Evolutionary conservation across 257 asterid genomes (phyloP).

Genomic region (Przewalskia tangutica): DNA sequence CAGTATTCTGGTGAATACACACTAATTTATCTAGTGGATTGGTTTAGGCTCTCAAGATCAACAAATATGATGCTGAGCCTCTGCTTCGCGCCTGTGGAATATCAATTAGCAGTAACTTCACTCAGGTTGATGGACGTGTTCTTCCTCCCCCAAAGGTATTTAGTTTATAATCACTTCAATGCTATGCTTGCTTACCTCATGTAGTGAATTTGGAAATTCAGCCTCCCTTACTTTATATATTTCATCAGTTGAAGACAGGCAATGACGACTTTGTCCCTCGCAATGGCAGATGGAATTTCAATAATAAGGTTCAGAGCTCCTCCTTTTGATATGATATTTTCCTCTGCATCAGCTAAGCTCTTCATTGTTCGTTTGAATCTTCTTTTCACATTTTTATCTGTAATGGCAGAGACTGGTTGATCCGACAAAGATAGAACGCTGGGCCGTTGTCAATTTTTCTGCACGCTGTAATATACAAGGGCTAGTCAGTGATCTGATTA

Average conservation of each 20-base stretch:
- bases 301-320: conserved; percentile 48
- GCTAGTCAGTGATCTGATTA: conserved; percentile 52
- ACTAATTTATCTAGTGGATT: conserved; percentile 5
- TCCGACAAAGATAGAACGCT: conserved; percentile 56
- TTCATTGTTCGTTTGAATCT: not conserved
- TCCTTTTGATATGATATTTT: not conserved
- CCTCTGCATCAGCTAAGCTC: not conserved
- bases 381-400: not conserved
- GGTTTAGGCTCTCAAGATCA: conserved; percentile 65
- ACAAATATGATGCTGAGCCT: conserved; percentile 73
- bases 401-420: conserved; percentile 45
- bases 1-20: not conserved
- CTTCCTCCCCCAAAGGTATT: conserved; percentile 68
- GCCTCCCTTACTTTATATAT: not conserved
- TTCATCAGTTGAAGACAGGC: conserved; percentile 66
- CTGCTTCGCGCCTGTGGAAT: conserved; percentile 81
- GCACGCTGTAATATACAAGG: conserved; percentile 59
- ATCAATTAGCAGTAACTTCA: conserved; percentile 46
- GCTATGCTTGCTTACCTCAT: not conserved
- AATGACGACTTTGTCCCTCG: conserved; percentile 69
- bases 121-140: conserved; percentile 83
- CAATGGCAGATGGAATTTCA: conserved; percentile 87
- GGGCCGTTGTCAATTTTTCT: conserved; percentile 91
- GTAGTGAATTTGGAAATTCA: not conserved
- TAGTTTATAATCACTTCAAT: not conserved